These are phyloP conservation scores for Biscogniauxia marginata DNA, from an alignment of 2,329 filamentous ascomycete genomes.

Conservation along the genomic window DNA sequence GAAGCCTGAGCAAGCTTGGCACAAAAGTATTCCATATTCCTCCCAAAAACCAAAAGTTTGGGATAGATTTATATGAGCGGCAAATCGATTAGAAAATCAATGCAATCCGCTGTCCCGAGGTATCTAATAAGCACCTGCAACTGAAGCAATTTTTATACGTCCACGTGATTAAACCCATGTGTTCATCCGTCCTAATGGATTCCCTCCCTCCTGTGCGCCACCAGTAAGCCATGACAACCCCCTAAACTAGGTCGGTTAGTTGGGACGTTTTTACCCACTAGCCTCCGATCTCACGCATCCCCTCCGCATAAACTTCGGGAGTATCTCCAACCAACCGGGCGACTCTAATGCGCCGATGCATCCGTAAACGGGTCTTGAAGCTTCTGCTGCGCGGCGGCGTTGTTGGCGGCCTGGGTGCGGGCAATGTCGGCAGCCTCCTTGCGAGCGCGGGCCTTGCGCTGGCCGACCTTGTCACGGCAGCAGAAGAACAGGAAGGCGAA, in stretches of 20 bases:
- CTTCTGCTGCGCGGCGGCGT: neutral
- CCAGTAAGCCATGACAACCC: neutral
- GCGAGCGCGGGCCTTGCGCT: slow-evolving; percentile 43
- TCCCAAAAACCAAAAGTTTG: too few relatives aligned
- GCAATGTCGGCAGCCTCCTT: slow-evolving; percentile 51
- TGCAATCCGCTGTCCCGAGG: neutral
- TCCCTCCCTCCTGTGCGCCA: neutral
- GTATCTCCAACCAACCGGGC: too few relatives aligned
- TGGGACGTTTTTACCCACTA: too few relatives aligned
- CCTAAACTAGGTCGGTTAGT: too few relatives aligned
- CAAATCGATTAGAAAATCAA: neutral
- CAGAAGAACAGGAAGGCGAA: slow-evolving; percentile 48
- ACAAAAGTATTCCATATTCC: too few relatives aligned
- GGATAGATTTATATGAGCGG: too few relatives aligned
- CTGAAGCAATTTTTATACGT: neutral
- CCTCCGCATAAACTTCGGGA: too few relatives aligned
- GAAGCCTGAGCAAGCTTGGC: too few relatives aligned
- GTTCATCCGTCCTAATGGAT: neutral
- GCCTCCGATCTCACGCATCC: too few relatives aligned
- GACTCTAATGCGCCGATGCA: neutral
- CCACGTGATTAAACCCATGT: neutral
- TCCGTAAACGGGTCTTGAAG: neutral
- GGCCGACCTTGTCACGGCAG: slow-evolving; percentile 47
- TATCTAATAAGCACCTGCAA: neutral
- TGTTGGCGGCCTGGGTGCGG: slow-evolving; percentile 38